Conservation (phyloP, 2,329 filamentous ascomycete genomes). For the Hypomyces rosellus region DNA sequence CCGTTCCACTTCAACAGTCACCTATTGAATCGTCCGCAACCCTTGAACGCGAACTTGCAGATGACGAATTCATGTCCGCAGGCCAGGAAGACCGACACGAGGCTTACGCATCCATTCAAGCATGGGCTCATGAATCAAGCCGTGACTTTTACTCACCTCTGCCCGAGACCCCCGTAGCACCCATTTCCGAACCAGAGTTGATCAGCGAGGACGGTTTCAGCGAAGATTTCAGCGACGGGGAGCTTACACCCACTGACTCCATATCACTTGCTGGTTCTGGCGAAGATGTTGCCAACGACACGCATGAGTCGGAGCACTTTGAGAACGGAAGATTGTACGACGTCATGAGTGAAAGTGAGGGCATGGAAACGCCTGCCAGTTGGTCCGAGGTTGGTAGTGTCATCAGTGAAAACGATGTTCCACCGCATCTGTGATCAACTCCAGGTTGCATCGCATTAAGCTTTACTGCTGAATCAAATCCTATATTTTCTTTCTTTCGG, state of each 20-base stretch:
- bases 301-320: conserved; percentile 29
- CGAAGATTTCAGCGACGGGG: conserved; percentile 39
- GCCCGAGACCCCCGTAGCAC: conserved; percentile 42
- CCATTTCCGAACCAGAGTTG: conserved; percentile 46
- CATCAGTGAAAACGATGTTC: conserved; percentile 48
- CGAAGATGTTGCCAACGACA: conserved; percentile 41
- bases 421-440: conserved; percentile 7
- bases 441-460: neutral
- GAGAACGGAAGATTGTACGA: conserved; percentile 41
- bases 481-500: neutral
- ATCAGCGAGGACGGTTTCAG: conserved; percentile 47
- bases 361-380: conserved; percentile 53
- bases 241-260: conserved; percentile 54
- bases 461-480: neutral
- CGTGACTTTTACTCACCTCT: conserved; percentile 56
- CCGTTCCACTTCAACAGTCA: conserved; percentile 12
- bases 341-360: conserved; percentile 54
- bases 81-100: conserved; percentile 41
- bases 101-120: conserved; percentile 56
- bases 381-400: conserved; percentile 62
- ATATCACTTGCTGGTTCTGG: conserved; percentile 47
- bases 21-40: conserved; percentile 20
- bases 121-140: conserved; percentile 53
- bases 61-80: conserved; percentile 48
- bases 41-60: conserved; percentile 30